Evolutionary conservation across 371 early-diverging fungal genomes (phyloP).

Genomic region (Dichotomocladium elegans): DNA sequence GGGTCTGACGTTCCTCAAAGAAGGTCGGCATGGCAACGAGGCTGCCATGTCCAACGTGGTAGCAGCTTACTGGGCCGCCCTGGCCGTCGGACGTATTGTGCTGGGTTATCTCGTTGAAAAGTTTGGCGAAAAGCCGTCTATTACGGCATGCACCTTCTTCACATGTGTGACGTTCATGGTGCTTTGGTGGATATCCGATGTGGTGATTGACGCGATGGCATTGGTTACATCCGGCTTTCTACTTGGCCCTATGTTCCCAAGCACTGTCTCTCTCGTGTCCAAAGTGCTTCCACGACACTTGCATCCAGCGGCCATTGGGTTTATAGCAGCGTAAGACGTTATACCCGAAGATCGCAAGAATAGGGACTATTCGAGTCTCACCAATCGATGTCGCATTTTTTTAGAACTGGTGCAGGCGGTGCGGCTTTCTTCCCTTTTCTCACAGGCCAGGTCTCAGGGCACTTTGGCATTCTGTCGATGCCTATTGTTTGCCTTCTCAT

Average conservation of each 20-base stretch:
- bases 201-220: slow-evolving; percentile 16
- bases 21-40: slow-evolving; percentile 19
- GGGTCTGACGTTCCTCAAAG: slow-evolving; percentile 22
- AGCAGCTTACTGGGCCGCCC: slow-evolving; percentile 33
- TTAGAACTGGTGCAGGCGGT: slow-evolving; percentile 28
- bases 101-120: slow-evolving; percentile 25
- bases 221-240: slow-evolving; percentile 18
- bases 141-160: slow-evolving; percentile 13
- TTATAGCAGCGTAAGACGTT: slow-evolving; percentile 25
- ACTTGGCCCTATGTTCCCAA: slow-evolving; percentile 32
- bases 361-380: too few relatives aligned
- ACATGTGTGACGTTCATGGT: slow-evolving; percentile 9
- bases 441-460: slow-evolving; percentile 21
- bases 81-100: slow-evolving; percentile 25
- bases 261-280: slow-evolving; percentile 26
- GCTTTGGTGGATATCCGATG: slow-evolving; percentile 9
- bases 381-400: neutral
- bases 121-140: slow-evolving; percentile 23
- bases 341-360: neutral
- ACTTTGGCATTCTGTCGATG: slow-evolving; percentile 19
- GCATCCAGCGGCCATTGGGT: slow-evolving; percentile 31
- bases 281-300: slow-evolving; percentile 20
- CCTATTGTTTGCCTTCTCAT: slow-evolving; percentile 17
- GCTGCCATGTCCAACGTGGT: slow-evolving; percentile 21
- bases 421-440: slow-evolving; percentile 28